Percentiles rank a stretch among this genome's conserved stretches.
Evolutionary conservation across 352 stramenopile genomes (phyloP).

Genomic region (Pythium oligandrum): DNA sequence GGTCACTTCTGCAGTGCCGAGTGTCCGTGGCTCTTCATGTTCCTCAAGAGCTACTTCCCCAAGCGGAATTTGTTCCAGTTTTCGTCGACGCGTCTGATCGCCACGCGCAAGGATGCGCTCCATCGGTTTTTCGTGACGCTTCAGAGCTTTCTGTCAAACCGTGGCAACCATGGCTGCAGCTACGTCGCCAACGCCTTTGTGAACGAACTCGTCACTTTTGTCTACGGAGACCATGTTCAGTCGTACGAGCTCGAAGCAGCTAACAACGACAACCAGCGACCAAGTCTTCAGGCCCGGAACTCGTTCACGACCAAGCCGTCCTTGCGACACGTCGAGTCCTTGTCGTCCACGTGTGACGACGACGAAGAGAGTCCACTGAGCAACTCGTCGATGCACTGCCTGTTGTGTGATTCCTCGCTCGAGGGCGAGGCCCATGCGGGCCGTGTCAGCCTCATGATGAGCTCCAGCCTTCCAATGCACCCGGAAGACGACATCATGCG

Average conservation of each 20-base stretch:
- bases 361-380: constrained; percentile 25
- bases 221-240: constrained; percentile 53
- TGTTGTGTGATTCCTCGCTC: constrained; percentile 38
- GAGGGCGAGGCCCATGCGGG: constrained; percentile 34
- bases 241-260: constrained; percentile 28
- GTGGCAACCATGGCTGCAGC: constrained; percentile 52
- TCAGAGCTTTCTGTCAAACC: constrained; percentile 50
- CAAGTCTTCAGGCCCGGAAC: background rate
- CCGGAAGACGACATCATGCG: background rate
- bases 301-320: background rate
- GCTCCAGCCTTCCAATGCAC: background rate
- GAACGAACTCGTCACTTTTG: constrained; percentile 51
- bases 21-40: constrained; percentile 68
- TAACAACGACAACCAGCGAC: background rate
- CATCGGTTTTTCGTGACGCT: constrained; percentile 56
- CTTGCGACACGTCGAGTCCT: constrained; percentile 8
- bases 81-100: constrained; percentile 33
- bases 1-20: constrained; percentile 71
- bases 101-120: constrained; percentile 41
- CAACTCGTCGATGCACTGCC: constrained; percentile 15
- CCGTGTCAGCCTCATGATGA: constrained; percentile 1
- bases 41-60: constrained; percentile 77
- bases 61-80: constrained; percentile 62
- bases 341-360: constrained; percentile 20
- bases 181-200: constrained; percentile 24